phyloP scores from a whole-genome alignment of 2,329 filamentous ascomycete species.

The Xylariaceae sp. region DNA sequence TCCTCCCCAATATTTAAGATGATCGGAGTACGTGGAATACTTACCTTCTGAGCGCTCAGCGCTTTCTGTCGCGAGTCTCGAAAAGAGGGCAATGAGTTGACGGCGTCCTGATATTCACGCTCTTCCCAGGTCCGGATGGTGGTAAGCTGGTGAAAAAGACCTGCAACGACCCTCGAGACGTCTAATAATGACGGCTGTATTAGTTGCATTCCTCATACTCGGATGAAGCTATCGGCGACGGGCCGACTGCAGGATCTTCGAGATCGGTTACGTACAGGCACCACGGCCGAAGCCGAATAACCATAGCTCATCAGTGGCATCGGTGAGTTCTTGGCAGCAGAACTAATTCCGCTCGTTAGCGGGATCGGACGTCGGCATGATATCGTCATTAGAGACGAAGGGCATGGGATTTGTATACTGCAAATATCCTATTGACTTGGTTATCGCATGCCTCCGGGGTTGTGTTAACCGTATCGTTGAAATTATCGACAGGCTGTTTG shows the following conservation, averaged over 20 bases:
- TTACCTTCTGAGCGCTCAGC: slow-evolving; percentile 16
- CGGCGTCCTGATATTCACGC: slow-evolving; percentile 13
- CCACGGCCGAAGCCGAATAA: slow-evolving; percentile 40
- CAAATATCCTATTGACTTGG: slow-evolving; percentile 24
- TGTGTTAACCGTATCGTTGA: slow-evolving; percentile 21
- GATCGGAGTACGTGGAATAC: background rate
- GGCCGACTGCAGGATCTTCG: background rate
- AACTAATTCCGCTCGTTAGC: slow-evolving; percentile 8
- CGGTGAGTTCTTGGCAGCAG: slow-evolving; percentile 20
- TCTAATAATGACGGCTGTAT: slow-evolving; percentile 8
- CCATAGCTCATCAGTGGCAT: slow-evolving; percentile 36
- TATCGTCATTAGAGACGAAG: background rate
- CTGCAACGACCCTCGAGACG: slow-evolving; percentile 38
- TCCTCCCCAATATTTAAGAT: background rate
- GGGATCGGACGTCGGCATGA: slow-evolving; percentile 3
- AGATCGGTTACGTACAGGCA: slow-evolving; percentile 29
- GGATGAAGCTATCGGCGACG: background rate
- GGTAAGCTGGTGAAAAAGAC: slow-evolving; percentile 34
- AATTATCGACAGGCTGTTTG: slow-evolving; percentile 19
- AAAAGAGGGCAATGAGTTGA: slow-evolving; percentile 17
- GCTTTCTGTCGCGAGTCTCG: slow-evolving; percentile 14
- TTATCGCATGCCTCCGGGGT: slow-evolving; percentile 18
- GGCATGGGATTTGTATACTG: slow-evolving; percentile 15
- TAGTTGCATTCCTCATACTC: background rate
- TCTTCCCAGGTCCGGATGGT: slow-evolving; percentile 18